A percentile compares a stretch with the other conserved stretches of the same genome.
phyloP scores from a whole-genome alignment of 805 yeast species.

The Metschnikowia gelsemii region DNA sequence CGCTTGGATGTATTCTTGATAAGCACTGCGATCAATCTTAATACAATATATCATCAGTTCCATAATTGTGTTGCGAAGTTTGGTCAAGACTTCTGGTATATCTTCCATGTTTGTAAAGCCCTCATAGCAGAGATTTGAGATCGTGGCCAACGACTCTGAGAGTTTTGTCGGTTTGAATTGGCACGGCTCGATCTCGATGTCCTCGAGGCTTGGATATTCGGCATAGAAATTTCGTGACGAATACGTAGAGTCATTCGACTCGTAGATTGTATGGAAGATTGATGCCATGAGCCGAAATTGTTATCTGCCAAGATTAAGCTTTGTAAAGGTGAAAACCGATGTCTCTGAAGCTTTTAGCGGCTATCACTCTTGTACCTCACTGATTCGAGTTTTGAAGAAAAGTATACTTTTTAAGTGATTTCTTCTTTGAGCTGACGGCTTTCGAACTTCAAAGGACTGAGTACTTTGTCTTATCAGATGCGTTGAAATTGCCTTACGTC shows the following conservation, averaged over 20 bases:
- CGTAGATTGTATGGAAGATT: slow-evolving; percentile 8
- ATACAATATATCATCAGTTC: slow-evolving; percentile 17
- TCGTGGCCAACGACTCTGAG: slow-evolving; percentile 15
- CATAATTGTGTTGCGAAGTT: slow-evolving; percentile 14
- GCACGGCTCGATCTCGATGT: slow-evolving; percentile 12
- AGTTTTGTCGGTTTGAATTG: slow-evolving; percentile 10
- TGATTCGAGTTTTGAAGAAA: too few relatives aligned
- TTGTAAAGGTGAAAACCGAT: background rate
- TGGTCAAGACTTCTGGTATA: slow-evolving; percentile 12
- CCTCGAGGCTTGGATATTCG: slow-evolving; percentile 14
- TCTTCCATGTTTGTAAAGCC: slow-evolving; percentile 13
- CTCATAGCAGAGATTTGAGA: slow-evolving; percentile 15
- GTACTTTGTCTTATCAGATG: too few relatives aligned
- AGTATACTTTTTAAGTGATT: too few relatives aligned
- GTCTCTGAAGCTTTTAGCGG: too few relatives aligned
- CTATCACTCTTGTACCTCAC: too few relatives aligned
- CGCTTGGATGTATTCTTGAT: slow-evolving; percentile 15
- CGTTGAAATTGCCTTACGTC: too few relatives aligned
- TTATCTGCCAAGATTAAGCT: background rate
- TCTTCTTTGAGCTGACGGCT: too few relatives aligned
- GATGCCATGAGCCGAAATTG: slow-evolving; percentile 3
- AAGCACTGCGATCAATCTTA: slow-evolving; percentile 14
- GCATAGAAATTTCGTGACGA: slow-evolving; percentile 7
- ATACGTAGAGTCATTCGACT: slow-evolving; percentile 10
- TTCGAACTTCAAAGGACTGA: too few relatives aligned